Percentiles rank a stretch among this genome's conserved stretches.
phyloP scores from a whole-genome alignment of 257 asterid genomes.

The Paulownia fortunei region DNA sequence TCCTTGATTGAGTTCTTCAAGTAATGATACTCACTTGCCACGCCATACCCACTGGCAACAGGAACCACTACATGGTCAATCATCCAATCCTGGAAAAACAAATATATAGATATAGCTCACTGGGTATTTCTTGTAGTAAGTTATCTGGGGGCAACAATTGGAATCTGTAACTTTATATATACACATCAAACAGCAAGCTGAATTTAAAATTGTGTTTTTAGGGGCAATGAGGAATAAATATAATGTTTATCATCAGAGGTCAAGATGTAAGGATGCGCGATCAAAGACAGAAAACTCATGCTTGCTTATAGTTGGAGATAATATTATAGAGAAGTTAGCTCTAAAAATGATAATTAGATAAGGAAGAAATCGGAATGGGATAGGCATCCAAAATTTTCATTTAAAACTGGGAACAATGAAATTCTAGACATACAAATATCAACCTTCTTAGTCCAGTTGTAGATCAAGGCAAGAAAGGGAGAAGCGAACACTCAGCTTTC shows the following conservation, averaged over 20 bases:
- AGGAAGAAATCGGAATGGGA: not conserved
- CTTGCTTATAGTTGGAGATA: not conserved
- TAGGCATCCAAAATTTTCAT: not conserved
- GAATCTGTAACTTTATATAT: not conserved
- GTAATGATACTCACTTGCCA: constrained; percentile 75
- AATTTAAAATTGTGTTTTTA: not conserved
- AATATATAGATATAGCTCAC: not conserved
- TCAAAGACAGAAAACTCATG: not conserved
- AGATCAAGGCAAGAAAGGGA: not conserved
- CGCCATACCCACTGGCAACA: constrained; percentile 73
- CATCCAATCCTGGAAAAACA: constrained; percentile 69
- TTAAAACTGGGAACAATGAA: not conserved
- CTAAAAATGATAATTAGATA: not conserved
- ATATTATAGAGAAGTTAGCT: not conserved
- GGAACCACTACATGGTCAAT: constrained; percentile 77
- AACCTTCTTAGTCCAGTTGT: not conserved
- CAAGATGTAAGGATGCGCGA: not conserved
- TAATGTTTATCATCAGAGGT: not conserved
- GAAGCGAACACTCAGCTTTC: not conserved
- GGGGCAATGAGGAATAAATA: not conserved
- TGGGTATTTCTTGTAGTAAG: not conserved
- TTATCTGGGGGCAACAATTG: not conserved
- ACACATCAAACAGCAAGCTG: constrained; percentile 1
- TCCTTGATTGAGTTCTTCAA: constrained; percentile 81
- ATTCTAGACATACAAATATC: not conserved